These are phyloP conservation scores for Epichloe festucae DNA, from an alignment of 2,329 filamentous ascomycete species.

Conservation along the genomic window DNA sequence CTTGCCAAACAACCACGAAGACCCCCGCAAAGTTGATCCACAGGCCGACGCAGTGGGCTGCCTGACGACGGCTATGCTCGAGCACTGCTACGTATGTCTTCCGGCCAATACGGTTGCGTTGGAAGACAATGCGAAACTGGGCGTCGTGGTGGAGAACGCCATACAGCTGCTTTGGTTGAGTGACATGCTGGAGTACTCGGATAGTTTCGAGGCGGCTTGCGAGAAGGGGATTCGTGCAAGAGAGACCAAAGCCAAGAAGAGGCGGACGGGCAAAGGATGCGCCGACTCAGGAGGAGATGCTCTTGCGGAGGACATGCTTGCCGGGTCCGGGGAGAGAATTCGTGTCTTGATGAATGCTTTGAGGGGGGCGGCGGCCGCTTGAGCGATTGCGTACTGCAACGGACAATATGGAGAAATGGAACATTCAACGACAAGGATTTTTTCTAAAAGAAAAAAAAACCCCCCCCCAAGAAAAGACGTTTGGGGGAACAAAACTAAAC, in stretches of 20 bases:
- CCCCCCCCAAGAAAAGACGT: too few relatives aligned
- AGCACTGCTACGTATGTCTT: slow-evolving; percentile 50
- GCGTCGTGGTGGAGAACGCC: slow-evolving; percentile 53
- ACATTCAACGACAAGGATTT: too few relatives aligned
- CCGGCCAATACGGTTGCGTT: slow-evolving; percentile 47
- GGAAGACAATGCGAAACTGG: slow-evolving; percentile 61
- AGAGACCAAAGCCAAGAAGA: slow-evolving; percentile 31
- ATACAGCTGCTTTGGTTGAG: slow-evolving; percentile 37
- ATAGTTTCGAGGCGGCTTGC: slow-evolving; percentile 25
- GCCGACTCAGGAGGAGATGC: slow-evolving; percentile 23
- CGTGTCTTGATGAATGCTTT: slow-evolving; percentile 25
- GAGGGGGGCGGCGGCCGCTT: slow-evolving; percentile 4
- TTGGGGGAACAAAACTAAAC: too few relatives aligned
- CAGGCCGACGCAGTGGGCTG: slow-evolving; percentile 23
- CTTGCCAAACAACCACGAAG: slow-evolving; percentile 26
- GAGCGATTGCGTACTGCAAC: neutral
- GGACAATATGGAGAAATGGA: too few relatives aligned
- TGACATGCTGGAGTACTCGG: slow-evolving; percentile 22
- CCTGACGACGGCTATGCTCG: slow-evolving; percentile 33
- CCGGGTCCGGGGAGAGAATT: slow-evolving; percentile 32
- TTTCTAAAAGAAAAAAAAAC: too few relatives aligned
- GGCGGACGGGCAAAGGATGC: slow-evolving; percentile 21
- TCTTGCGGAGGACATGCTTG: slow-evolving; percentile 29
- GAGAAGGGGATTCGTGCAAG: slow-evolving; percentile 36
- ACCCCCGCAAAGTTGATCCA: slow-evolving; percentile 26